Percentiles rank a stretch among this genome's conserved stretches.
These are phyloP conservation scores for Herpetospermum pedunculosum DNA, from an alignment of 306 rosid genomes.

Conservation along the genomic window DNA sequence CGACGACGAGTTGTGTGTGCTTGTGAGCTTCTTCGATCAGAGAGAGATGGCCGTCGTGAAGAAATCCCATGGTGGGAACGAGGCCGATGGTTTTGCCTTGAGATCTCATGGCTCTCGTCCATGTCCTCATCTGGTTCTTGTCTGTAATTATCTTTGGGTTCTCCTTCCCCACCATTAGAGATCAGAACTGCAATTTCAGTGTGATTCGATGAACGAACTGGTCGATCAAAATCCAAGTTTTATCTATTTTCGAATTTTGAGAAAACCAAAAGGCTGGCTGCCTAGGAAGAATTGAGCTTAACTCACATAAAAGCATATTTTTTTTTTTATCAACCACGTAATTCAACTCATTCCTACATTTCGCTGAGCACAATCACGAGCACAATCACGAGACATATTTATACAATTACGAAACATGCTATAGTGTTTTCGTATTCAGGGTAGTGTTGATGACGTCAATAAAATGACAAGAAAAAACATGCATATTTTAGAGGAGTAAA, in stretches of 20 bases:
- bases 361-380: too few species aligned
- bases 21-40: constrained; percentile 45
- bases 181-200: neutral
- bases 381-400: too few species aligned
- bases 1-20: constrained; percentile 35
- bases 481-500: too few species aligned
- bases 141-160: constrained; percentile 36
- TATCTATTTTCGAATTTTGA: neutral
- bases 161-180: constrained; percentile 33
- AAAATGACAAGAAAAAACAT: too few species aligned
- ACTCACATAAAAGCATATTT: too few species aligned
- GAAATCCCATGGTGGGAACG: constrained; percentile 92
- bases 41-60: constrained; percentile 72
- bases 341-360: too few species aligned
- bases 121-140: constrained; percentile 49
- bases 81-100: constrained; percentile 46
- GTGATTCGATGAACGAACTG: too few species aligned
- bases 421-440: too few species aligned
- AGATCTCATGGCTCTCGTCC: constrained; percentile 74
- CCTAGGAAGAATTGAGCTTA: too few species aligned
- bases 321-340: too few species aligned
- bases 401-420: too few species aligned
- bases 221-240: neutral
- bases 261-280: neutral
- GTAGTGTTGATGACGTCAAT: too few species aligned